Evolutionary conservation across 2,329 filamentous ascomycete species (phyloP).

Genomic region (Zymoseptoria passerinii): DNA sequence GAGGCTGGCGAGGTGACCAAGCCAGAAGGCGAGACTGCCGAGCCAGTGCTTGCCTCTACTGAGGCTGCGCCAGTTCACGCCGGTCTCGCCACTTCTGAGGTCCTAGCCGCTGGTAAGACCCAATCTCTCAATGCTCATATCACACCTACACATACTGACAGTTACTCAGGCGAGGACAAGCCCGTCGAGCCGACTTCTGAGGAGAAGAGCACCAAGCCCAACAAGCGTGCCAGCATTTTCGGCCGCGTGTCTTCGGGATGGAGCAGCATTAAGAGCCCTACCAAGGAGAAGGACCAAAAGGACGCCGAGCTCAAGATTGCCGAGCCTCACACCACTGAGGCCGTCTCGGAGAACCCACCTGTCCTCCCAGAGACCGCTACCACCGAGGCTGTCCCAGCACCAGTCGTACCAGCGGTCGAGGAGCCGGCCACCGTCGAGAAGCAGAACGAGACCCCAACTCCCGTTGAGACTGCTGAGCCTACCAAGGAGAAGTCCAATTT

Average conservation of each 20-base stretch:
- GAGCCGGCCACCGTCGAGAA: constrained; percentile 32
- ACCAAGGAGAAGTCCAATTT: constrained; percentile 30
- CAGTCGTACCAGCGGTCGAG: constrained; percentile 30
- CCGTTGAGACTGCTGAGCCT: constrained; percentile 31
- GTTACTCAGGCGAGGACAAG: constrained; percentile 27
- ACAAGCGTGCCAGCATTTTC: constrained; percentile 83
- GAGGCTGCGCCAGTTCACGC: constrained; percentile 33
- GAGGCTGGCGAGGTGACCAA: constrained; percentile 34
- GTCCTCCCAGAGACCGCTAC: constrained; percentile 34
- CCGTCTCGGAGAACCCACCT: constrained; percentile 32
- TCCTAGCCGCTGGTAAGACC: constrained; percentile 20
- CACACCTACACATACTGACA: constrained; percentile 15
- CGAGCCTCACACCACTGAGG: constrained; percentile 41
- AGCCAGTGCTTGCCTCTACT: constrained; percentile 15
- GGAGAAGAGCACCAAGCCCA: constrained; percentile 51
- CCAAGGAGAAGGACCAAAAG: constrained; percentile 62
- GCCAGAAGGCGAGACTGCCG: constrained; percentile 29
- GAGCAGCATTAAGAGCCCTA: constrained; percentile 48
- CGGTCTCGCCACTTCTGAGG: constrained; percentile 21
- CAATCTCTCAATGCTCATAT: neutral
- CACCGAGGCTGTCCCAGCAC: constrained; percentile 31
- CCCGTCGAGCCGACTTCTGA: constrained; percentile 44
- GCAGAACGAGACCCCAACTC: constrained; percentile 32
- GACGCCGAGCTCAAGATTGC: constrained; percentile 53
- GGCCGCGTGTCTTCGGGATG: constrained; percentile 51